Base-by-base conservation (phyloP, 352 stramenopile genomes). In the Phytopythium mirpurense region DNA sequence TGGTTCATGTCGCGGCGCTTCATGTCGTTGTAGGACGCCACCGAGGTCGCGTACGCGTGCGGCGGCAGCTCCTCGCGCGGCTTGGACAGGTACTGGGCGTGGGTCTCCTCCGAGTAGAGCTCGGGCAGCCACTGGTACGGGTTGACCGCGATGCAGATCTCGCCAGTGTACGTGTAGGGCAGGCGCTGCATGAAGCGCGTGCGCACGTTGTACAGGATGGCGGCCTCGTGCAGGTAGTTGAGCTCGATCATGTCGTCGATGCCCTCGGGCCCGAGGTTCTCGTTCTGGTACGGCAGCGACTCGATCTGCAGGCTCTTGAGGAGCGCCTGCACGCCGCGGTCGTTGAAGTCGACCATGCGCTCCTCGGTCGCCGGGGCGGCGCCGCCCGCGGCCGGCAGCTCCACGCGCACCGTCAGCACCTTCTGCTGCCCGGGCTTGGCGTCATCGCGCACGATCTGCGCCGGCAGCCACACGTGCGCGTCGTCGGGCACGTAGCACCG, bases 111-210 rank as follows among this genome's bases (percentile, higher is more conserved):
- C 0, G 68, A 72, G 62, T 97, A 96, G 14, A 96, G 65, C 38
- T 94, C 81, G 0, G 78, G 72, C 29, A 95, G 77, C 86, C 86
- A 96, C 65, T 95, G 86, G 66, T 98, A 98, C n/a, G 95, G 96
- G 70, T 99, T 99, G 45, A 98, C 85, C 2, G 96, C 95, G 59
- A 99, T 96, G 44, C 97, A 92, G 63, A 98, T 98, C 47, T 98
- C 93, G n/a, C 95, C 94, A 27, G 96, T 97, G 65, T 96, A 96
- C 32, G 95, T 98, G 78, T 99, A 99, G 1, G 96, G 95, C 31
- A 94, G 73, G 24, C 82, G 70, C 37, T 74, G 69, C 14, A 91
- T 65, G 60, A 95, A 96, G 27, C 88, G 76, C 64, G 67, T 72
- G 61, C 91, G 86, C 48, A 97, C 65, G 60, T 96, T 97, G 64